These are phyloP conservation scores for Alternaria arbusti DNA, from an alignment of 2,329 filamentous ascomycete genomes.

Conservation along the genomic window DNA sequence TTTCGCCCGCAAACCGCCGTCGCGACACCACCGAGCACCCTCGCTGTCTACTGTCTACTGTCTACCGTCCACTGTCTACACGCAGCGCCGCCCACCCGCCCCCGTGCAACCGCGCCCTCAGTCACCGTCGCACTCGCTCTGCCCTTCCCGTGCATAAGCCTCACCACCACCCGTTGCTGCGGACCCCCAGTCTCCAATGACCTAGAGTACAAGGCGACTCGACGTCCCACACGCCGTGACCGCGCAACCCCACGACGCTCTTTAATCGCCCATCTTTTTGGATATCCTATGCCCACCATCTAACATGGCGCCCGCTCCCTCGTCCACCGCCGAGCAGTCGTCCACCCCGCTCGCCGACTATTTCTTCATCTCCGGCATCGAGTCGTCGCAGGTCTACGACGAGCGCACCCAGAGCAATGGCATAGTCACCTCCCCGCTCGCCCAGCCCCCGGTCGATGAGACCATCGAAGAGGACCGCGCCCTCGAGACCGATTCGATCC, in stretches of 20 bases:
- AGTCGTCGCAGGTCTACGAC: constrained; percentile 59
- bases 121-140: constrained; percentile 37
- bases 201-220: constrained; percentile 36
- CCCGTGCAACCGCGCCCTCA: constrained; percentile 32
- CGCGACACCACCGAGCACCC: too few relatives aligned
- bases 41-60: too few relatives aligned
- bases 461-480: constrained; percentile 67
- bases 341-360: constrained; percentile 68
- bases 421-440: constrained; percentile 38
- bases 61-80: background rate
- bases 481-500: constrained; percentile 59
- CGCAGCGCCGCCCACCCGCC: constrained; percentile 24
- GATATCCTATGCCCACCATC: constrained; percentile 36
- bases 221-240: constrained; percentile 34
- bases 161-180: constrained; percentile 40
- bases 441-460: constrained; percentile 54
- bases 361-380: constrained; percentile 68
- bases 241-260: constrained; percentile 30
- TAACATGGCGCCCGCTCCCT: constrained; percentile 48
- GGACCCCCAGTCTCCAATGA: constrained; percentile 45
- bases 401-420: constrained; percentile 46
- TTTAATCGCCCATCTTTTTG: constrained; percentile 32
- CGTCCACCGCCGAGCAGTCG: constrained; percentile 51
- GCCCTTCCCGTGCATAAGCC: constrained; percentile 24
- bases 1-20: constrained; percentile 7